A percentile compares a stretch with the other conserved stretches of the same genome.
Conservation (phyloP, 306 rosid species). For the Dalbergia cultrata region DNA sequence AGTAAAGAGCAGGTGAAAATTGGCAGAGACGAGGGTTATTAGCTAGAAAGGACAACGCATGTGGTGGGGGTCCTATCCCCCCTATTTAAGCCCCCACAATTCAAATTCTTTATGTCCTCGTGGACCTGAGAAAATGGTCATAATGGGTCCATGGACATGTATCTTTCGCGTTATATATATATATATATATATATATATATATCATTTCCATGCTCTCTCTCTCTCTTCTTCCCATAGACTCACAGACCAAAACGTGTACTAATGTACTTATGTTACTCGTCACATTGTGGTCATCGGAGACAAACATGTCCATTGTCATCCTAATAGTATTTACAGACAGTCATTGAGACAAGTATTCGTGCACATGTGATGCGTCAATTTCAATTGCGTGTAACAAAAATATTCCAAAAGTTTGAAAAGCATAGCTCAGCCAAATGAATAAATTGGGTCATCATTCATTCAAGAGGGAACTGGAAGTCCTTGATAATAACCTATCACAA, state of each 20-base stretch:
- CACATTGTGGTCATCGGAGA: conserved; percentile 53
- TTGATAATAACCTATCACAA: too few relatives aligned
- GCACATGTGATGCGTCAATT: conserved; percentile 57
- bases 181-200: conserved; percentile 50
- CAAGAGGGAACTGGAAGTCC: too few relatives aligned
- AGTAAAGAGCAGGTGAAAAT: conserved; percentile 67
- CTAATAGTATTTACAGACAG: conserved; percentile 53
- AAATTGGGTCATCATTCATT: background rate
- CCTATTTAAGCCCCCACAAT: conserved; percentile 58
- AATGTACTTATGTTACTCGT: conserved; percentile 47
- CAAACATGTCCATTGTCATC: conserved; percentile 47
- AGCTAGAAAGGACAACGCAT: conserved; percentile 62
- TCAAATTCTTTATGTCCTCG: conserved; percentile 57
- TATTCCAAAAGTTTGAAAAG: conserved; percentile 47
- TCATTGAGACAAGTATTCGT: conserved; percentile 52
- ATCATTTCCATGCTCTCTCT: conserved; percentile 29
- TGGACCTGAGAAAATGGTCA: conserved; percentile 40
- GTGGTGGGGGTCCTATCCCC: conserved; percentile 59
- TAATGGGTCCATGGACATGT: conserved; percentile 52
- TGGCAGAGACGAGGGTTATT: conserved; percentile 52
- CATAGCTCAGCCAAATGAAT: conserved; percentile 33
- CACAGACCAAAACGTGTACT: conserved; percentile 47
- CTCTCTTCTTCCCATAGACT: conserved; percentile 12
- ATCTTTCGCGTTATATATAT: conserved; percentile 52
- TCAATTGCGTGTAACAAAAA: conserved; percentile 52